phyloP scores from a whole-genome alignment of 2,329 filamentous ascomycete species.

The Onygenales sp. region DNA sequence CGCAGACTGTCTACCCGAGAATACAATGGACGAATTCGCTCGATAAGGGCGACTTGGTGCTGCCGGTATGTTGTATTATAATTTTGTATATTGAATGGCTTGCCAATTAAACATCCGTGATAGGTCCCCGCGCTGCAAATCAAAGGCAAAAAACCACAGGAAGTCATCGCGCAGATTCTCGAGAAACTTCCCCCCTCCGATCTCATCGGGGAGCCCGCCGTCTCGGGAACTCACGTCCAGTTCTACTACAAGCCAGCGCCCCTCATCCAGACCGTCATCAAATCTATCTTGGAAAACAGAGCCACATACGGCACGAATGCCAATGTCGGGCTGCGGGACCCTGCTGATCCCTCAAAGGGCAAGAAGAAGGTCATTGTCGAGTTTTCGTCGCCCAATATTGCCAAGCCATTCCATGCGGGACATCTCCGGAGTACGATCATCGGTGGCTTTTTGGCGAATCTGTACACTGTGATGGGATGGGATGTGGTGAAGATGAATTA shows the following conservation, averaged over 20 bases:
- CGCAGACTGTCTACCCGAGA: slow-evolving; percentile 29
- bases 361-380: slow-evolving; percentile 54
- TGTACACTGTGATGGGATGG: slow-evolving; percentile 53
- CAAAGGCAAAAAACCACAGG: slow-evolving; percentile 51
- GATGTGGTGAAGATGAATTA: slow-evolving; percentile 57
- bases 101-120: neutral
- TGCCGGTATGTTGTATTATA: slow-evolving; percentile 26
- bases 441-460: slow-evolving; percentile 54
- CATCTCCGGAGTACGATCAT: slow-evolving; percentile 60
- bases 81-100: neutral
- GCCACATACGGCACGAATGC: slow-evolving; percentile 51
- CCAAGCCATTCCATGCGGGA: slow-evolving; percentile 57
- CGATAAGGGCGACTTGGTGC: slow-evolving; percentile 37
- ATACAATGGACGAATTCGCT: slow-evolving; percentile 36
- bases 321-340: slow-evolving; percentile 49
- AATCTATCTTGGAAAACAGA: slow-evolving; percentile 49
- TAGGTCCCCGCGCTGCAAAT: slow-evolving; percentile 36
- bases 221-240: slow-evolving; percentile 50
- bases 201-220: slow-evolving; percentile 46
- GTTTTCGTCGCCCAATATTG: slow-evolving; percentile 59
- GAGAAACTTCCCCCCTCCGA: slow-evolving; percentile 50
- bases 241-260: slow-evolving; percentile 56
- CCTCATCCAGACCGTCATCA: slow-evolving; percentile 48
- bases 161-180: slow-evolving; percentile 46
- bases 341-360: slow-evolving; percentile 45